These are phyloP conservation scores for Nematocida sp. DNA, from an alignment of 371 early-diverging fungal genomes.

Conservation along the genomic window DNA sequence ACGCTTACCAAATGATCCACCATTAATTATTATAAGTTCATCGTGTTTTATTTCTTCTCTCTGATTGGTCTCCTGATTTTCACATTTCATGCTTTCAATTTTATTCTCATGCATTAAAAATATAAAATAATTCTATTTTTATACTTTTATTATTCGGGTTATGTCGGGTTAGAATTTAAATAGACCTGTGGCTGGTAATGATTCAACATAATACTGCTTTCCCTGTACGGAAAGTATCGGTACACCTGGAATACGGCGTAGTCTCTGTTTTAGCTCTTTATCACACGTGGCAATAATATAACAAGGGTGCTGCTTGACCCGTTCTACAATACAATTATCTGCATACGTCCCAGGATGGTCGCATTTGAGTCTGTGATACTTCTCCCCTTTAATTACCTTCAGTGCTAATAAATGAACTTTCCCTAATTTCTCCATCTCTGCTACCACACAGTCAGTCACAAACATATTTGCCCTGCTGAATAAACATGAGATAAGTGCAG, in stretches of 20 bases:
- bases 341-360: conserved; percentile 98
- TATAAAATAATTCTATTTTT: no score
- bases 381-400: conserved; percentile 52
- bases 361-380: conserved; percentile 84
- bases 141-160: neutral
- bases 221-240: conserved; percentile 94
- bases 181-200: conserved; percentile 74
- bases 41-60: no score
- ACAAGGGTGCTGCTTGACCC: conserved; percentile 89
- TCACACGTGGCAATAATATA: conserved; percentile 99
- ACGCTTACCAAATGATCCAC: conserved; percentile 6
- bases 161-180: conserved; percentile 32
- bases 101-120: no score
- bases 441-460: conserved; percentile 97
- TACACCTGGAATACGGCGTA: conserved; percentile 93
- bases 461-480: conserved; percentile 79
- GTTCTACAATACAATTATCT: conserved; percentile 94
- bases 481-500: conserved; percentile 94
- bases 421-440: conserved; percentile 96
- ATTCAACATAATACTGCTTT: conserved; percentile 85
- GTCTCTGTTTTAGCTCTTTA: conserved; percentile 89
- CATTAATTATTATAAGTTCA: conserved; percentile 9
- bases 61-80: no score
- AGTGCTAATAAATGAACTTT: conserved; percentile 89
- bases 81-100: no score